A percentile compares a stretch with the other conserved stretches of the same genome.
Evolutionary conservation across 1,284 basidiomycete genomes (phyloP).

Genomic region (Neonothopanus nambi): DNA sequence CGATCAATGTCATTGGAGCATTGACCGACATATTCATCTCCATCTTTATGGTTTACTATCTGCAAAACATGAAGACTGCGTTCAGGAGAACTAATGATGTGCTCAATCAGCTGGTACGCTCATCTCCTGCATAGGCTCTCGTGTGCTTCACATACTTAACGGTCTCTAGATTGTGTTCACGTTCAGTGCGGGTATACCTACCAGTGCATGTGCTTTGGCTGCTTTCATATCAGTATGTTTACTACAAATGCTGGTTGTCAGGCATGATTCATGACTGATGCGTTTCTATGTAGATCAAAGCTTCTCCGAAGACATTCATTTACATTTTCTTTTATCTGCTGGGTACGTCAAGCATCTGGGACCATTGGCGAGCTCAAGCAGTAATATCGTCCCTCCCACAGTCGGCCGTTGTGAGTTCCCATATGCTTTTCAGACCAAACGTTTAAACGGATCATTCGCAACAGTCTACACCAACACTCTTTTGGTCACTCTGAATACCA

Average conservation of each 20-base stretch:
- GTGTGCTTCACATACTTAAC: background rate
- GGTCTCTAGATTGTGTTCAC: constrained; percentile 21
- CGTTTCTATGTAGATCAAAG: too few relatives aligned
- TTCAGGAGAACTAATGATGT: constrained; percentile 17
- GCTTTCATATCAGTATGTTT: constrained; percentile 19
- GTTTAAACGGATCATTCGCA: too few relatives aligned
- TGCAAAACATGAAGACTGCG: constrained; percentile 17
- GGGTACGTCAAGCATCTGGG: constrained; percentile 16
- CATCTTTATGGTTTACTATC: constrained; percentile 15
- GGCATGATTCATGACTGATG: too few relatives aligned
- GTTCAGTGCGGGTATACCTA: constrained; percentile 22
- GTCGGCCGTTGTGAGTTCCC: too few relatives aligned
- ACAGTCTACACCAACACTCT: constrained; percentile 22
- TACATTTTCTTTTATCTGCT: constrained; percentile 23
- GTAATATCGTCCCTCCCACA: too few relatives aligned
- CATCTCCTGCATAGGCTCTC: background rate
- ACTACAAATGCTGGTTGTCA: too few relatives aligned
- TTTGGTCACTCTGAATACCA: constrained; percentile 19
- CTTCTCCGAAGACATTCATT: constrained; percentile 20
- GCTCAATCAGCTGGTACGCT: constrained; percentile 20
- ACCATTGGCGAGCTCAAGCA: too few relatives aligned
- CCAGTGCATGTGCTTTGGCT: constrained; percentile 18
- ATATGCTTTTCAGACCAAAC: too few relatives aligned
- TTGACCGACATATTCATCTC: constrained; percentile 20
- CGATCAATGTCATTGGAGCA: constrained; percentile 17